These are phyloP conservation scores for Malus hybrid DNA, from an alignment of 331 rosid genomes.

Conservation along the genomic window DNA sequence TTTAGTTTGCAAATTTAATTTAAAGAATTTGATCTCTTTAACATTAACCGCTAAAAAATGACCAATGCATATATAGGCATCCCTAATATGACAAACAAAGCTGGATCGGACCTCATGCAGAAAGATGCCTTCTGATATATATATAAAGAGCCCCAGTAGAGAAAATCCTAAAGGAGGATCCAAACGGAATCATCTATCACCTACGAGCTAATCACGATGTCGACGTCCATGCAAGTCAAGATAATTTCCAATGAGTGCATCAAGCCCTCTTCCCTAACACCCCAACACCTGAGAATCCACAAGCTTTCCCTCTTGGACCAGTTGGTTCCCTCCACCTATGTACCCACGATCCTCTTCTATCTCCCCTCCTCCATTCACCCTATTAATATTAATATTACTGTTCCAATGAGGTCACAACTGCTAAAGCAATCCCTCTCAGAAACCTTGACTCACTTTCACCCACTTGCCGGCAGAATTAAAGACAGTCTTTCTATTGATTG, in stretches of 20 bases:
- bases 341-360: background rate
- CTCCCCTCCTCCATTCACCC: background rate
- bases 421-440: background rate
- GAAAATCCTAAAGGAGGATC: too few relatives aligned
- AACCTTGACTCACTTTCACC: conserved; percentile 1
- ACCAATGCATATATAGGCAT: background rate
- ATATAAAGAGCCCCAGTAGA: too few relatives aligned
- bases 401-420: background rate
- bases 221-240: background rate
- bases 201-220: background rate
- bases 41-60: background rate
- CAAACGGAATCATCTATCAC: too few relatives aligned
- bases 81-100: background rate
- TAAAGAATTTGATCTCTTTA: too few relatives aligned
- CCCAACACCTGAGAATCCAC: background rate
- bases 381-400: too few relatives aligned
- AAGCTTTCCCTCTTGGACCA: background rate
- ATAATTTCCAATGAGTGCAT: background rate
- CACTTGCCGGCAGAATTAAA: background rate
- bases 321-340: background rate
- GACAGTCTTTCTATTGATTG: background rate
- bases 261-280: background rate
- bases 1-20: too few relatives aligned
- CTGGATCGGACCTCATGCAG: background rate
- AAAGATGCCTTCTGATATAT: background rate